Evolutionary conservation across 2,329 filamentous ascomycete genomes (phyloP), one percentile per base, ranked within the genome.

Genomic region (Aspergillus aculeatinus): DNA sequence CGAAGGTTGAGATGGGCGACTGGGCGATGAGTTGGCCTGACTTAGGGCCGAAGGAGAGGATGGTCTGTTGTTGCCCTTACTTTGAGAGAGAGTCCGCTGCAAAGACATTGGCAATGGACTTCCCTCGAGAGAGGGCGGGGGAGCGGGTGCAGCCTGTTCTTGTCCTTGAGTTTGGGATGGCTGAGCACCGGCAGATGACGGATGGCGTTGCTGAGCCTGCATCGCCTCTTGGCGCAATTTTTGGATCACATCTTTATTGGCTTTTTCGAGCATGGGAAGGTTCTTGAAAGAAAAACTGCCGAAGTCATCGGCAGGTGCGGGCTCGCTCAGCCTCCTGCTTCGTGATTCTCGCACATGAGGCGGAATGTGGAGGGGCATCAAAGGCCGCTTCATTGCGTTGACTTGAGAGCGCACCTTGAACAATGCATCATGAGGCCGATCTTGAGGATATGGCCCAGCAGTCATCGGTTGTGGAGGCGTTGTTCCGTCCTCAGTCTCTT

Each of bases 281-380:
- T 99, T 99, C 79, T 99, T 99, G 82, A 96, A 99, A 44, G 92
- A 87, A 76, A 99, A 99, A 63, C 87, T 92, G 33, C 95, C 95
- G 80, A 99, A 99, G 73, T 99, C 96, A 74, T 99, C 95, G 0
- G 89, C 84, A 33, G 87, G 85, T 16, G 94, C 87, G 1, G 95
- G 95, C 75, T 99, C 95, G 74, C 94, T 98, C 44, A 98, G 82
- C 67, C 95, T 85, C 64, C 95, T 86, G 67, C 87, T 93, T 71
- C 96, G 91, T 55, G 90, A 85, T 75, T 99, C 96, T 49, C 95
- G 89, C 31, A 99, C 94, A 72, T 99, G 95, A 5, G 94, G 93
- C 35, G 95, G 95, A 50, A 99, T 99, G 68, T 97, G 94, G 4
- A 99, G 80, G 5, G 95, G 95, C 88, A 99, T 96, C 63, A 98